Conservation (phyloP, 768 basidiomycete genomes). For the Termitomyces sp. region DNA sequence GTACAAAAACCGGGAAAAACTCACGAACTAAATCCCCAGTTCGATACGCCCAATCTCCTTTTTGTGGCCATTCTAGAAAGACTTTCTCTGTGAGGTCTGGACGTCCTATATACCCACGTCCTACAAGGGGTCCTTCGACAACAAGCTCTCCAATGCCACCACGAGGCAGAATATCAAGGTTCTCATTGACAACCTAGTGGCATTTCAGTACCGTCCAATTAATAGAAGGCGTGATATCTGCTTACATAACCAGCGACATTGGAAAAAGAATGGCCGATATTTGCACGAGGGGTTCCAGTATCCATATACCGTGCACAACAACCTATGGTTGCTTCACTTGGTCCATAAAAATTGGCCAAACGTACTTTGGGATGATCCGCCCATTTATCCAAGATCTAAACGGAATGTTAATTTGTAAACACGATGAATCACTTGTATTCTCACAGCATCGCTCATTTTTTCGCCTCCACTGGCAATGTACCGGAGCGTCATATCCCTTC, state of each 20-base stretch:
- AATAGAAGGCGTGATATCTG: background rate
- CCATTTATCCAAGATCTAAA: slow-evolving; percentile 40
- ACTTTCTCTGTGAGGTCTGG: slow-evolving; percentile 37
- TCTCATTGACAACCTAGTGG: slow-evolving; percentile 35
- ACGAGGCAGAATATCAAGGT: slow-evolving; percentile 35
- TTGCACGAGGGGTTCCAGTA: slow-evolving; percentile 30
- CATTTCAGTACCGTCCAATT: slow-evolving; percentile 9
- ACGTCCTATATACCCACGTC: slow-evolving; percentile 41
- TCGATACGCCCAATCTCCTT: slow-evolving; percentile 36
- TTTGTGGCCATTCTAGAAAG: slow-evolving; percentile 38
- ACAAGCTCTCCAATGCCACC: slow-evolving; percentile 43
- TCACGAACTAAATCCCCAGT: slow-evolving; percentile 43
- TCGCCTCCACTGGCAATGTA: slow-evolving; percentile 47
- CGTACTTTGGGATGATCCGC: slow-evolving; percentile 35
- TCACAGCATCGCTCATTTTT: slow-evolving; percentile 45
- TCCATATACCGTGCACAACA: slow-evolving; percentile 42
- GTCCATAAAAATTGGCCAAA: slow-evolving; percentile 47
- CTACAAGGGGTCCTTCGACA: slow-evolving; percentile 44
- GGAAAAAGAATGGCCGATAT: slow-evolving; percentile 37
- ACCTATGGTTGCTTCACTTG: slow-evolving; percentile 48
- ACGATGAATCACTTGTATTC: slow-evolving; percentile 8
- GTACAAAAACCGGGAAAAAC: slow-evolving; percentile 7
- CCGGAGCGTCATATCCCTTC: slow-evolving; percentile 24
- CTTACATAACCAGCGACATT: slow-evolving; percentile 29
- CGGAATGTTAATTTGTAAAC: background rate